Base-by-base conservation (phyloP, 2,329 filamentous ascomycete species). In the Apiospora koreana region DNA sequence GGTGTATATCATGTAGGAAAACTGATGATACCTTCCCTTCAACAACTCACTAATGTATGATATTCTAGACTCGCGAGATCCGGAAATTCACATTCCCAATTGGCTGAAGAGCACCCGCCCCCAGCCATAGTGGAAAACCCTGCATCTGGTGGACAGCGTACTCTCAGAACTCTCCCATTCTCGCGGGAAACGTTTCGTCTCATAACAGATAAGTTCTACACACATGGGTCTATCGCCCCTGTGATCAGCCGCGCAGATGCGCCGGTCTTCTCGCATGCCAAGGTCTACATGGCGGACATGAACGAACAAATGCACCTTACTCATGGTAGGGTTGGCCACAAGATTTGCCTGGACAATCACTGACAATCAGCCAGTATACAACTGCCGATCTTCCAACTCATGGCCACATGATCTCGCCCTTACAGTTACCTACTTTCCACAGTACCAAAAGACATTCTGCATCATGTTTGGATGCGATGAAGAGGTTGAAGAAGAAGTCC, bases 281-380 rank as follows among this genome's bases (percentile, higher is more conserved):
- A 72, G 14, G 48, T 74, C 2, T 23, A 69, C 3, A 74, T 76
- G 71, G 43, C n/a, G n/a, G n/a, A n/a, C n/a, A n/a, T n/a, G n/a
- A n/a, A n/a, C n/a, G n/a, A 38, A 1, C 7, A 31, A 23, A 43
- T 46, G 25, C 66, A 71, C 62, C 65, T 58, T 23, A 70, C 72
- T 8, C 70, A 73, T 42, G 74, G 74, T 75, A 54, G 42, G 50
- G 14, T 12, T 21, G 18, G n/a, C n/a, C n/a, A n/a, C n/a, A n/a
- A n/a, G n/a, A n/a, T n/a, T n/a, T n/a, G n/a, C n/a, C n/a, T n/a
- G n/a, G n/a, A n/a, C n/a, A n/a, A n/a, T n/a, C n/a, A n/a, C n/a
- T n/a, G n/a, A n/a, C n/a, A n/a, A n/a, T n/a, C n/a, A n/a, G n/a
- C 2, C 50, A 78, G 78, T 79, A 0, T 76, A 75, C 67, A 76